Evolutionary conservation across 164 flowering plant genomes (phyloP), one percentile per base, ranked within the genome.

Genomic region (Aristolochia californica): DNA sequence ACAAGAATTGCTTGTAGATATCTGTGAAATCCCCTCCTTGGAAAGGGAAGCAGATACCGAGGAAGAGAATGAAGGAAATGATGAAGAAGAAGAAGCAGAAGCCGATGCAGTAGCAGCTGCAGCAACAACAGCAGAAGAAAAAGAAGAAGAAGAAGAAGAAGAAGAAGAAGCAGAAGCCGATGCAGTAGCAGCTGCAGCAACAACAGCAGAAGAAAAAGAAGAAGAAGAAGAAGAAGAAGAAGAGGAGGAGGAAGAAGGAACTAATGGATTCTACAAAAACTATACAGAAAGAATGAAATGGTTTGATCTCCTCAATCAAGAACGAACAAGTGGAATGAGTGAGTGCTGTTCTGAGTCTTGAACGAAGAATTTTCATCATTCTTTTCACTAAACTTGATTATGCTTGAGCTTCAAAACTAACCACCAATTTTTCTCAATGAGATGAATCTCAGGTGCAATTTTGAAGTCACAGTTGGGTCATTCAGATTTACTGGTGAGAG

Each of bases 241-340:
- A n/a, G n/a, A n/a, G n/a, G n/a, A n/a, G n/a, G n/a, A n/a, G n/a
- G n/a, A n/a, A 13, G 53, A 44, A 56, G 70, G 64, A 52, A 15
- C 24, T 9, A 81, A 81, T 66, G 59, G 67, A 24, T 72, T 81
- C 55, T 74, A 75, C 43, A 5, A 21, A 67, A 62, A 43, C n/a
- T 78, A 81, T 61, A 27, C 23, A 22, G 75, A 75, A 62, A 70
- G 77, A 57, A 78, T 81, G 83, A 61, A 55, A 40, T 78, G 79
- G 79, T 78, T 75, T 45, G 83, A 81, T 57, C 34, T 67, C 30
- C 80, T 78, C 53, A 73, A 63, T 55, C 58, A 69, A 12, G 85
- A 81, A 13, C 72, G 81, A 67, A 58, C 75, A 26, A 68, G 60
- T 60, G 78, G 74, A 62, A 66, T 77, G 30, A 71, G 81, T 68